Evolutionary conservation across 495 filamentous ascomycete genomes (phyloP), one percentile per base, ranked within the genome.

Genomic region (Parachaetomium inaequale): DNA sequence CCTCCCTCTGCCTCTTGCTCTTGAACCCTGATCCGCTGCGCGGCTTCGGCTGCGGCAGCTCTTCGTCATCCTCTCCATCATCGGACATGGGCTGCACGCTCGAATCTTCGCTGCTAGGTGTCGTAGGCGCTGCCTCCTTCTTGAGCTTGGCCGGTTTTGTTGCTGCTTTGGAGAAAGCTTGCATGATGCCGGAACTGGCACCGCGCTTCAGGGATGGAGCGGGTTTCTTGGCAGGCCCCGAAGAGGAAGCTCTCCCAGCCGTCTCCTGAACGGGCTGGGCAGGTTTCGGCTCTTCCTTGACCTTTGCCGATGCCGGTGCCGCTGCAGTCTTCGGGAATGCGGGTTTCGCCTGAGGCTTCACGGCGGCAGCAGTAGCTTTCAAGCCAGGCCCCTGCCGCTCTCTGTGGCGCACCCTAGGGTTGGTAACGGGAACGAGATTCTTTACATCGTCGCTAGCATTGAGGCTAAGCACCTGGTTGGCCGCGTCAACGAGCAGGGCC

Each of bases 81-180:
- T 92, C 89, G 0, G 88, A 91, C 55, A 87, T 74, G 67, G 88
- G 85, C 67, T 83, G 82, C 68, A 78, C 78, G 32, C 67, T 70
- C 55, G 83, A 79, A 72, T 90, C 87, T 71, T 87, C 84, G 4
- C 71, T 66, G 26, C 77, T 76, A 8, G 69, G 73, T 19, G 74
- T 72, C 6, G 77, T 73, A 10, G 79, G 77, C 34, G 83, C 76
- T 23, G 75, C 70, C 62, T 80, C 78, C 67, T 84, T 85, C 46
- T 63, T 63, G 26, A 19, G 4, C 28, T 61, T 55, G 3, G 47
- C 23, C n/a, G 79, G 68, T 62, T 84, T 87, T 0, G 89, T 77
- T 45, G 89, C 90, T 3, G 88, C 81, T 68, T 91, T 95, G 7
- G 91, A 88, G 71, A 96, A 96, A 1, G 92, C 88, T 66, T 87